These are phyloP conservation scores for Cladosporium cucumerinum DNA, from an alignment of 2,329 filamentous ascomycete species.

Conservation along the genomic window DNA sequence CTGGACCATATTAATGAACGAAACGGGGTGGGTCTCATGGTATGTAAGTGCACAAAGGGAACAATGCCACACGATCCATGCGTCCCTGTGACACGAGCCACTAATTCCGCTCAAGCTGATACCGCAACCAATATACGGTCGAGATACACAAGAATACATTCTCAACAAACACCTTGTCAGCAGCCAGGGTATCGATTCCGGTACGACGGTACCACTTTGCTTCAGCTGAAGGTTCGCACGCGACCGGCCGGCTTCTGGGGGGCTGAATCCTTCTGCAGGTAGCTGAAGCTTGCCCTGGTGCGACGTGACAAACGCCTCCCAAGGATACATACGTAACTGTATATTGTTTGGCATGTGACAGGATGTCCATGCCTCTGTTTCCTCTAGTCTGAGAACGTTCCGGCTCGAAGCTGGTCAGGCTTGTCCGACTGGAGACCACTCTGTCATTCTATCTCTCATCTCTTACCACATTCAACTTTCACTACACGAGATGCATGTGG, in stretches of 20 bases:
- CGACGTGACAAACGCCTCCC: background rate
- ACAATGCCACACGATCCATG: background rate
- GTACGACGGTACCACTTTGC: background rate
- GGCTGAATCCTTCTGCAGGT: background rate
- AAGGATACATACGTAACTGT: background rate
- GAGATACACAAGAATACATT: background rate
- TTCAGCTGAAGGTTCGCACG: background rate
- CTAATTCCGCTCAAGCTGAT: background rate
- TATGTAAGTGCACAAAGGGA: background rate
- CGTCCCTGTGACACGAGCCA: background rate
- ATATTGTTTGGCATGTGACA: conserved; percentile 4
- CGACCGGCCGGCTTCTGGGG: background rate
- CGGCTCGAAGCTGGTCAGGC: background rate
- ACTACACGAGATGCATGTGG: conserved; percentile 20
- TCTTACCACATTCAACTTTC: background rate
- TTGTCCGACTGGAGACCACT: background rate
- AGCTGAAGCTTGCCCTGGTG: background rate
- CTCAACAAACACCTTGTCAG: background rate
- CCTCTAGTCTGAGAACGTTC: background rate
- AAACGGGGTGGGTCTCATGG: background rate
- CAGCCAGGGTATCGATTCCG: background rate
- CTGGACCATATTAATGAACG: background rate
- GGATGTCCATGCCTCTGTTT: background rate
- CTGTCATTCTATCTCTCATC: background rate
- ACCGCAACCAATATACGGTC: background rate